A percentile compares a stretch with the other conserved stretches of the same genome.
Evolutionary conservation across 306 rosid genomes (phyloP).

Genomic region (Senna siamea): DNA sequence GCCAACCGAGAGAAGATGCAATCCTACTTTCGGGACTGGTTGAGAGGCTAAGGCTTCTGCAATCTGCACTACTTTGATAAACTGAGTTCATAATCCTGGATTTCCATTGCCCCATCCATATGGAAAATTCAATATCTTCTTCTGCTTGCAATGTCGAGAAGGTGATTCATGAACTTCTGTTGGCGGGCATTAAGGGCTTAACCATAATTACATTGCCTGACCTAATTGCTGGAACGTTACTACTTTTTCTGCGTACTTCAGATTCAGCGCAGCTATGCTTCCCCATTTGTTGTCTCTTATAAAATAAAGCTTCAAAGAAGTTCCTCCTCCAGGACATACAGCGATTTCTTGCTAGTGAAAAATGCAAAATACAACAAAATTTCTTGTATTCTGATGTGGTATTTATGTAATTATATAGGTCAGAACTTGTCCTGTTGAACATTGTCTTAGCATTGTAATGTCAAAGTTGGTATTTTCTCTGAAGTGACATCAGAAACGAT

Average conservation of each 20-base stretch:
- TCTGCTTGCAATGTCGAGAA: constrained; percentile 1
- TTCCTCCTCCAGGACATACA: constrained; percentile 17
- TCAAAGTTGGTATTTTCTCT: constrained; percentile 16
- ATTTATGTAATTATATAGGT: not conserved
- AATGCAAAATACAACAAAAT: constrained; percentile 2
- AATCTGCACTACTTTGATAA: constrained; percentile 3
- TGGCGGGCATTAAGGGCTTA: not conserved
- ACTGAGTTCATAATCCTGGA: constrained; percentile 8
- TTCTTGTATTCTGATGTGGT: constrained; percentile 15
- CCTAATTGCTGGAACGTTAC: constrained; percentile 15
- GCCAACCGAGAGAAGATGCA: constrained; percentile 64
- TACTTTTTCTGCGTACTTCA: constrained; percentile 6
- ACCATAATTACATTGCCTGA: constrained; percentile 12
- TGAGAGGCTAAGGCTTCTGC: constrained; percentile 39
- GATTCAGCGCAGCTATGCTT: not conserved
- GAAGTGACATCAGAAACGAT: no score
- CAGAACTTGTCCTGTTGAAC: constrained; percentile 12
- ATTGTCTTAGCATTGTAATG: constrained; percentile 18
- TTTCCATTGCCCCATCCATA: constrained; percentile 1
- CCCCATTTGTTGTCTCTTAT: no score
- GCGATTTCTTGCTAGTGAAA: constrained; percentile 2
- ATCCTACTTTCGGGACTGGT: constrained; percentile 56
- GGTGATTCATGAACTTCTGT: constrained; percentile 16
- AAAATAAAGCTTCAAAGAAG: no score
- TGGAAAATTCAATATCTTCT: constrained; percentile 19